Base-by-base conservation (phyloP, 805 yeast species). In the Priceomyces haplophilus region DNA sequence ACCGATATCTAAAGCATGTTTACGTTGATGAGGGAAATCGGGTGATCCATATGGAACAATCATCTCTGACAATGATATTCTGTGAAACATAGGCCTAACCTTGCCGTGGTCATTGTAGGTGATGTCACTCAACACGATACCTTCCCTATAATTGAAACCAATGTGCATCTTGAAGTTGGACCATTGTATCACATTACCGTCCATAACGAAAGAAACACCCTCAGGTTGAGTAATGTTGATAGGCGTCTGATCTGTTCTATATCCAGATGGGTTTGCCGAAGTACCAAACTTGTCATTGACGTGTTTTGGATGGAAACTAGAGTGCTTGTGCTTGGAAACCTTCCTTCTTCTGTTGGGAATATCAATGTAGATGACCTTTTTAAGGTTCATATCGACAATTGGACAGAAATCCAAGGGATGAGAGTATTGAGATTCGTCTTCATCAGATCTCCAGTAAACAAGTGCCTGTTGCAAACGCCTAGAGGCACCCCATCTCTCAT, bases 61-160 rank as follows among this genome's bases (percentile, higher is more conserved):
- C 91, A 85, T 85, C 69, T 85, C 93, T 30, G 85, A 72, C 46
- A 85, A 68, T 2, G 91, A 85, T 55, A 85, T 73, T 64, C 93
- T 75, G 72, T 85, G 88, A 77, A 85, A 85, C 42, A 85, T 64
- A 32, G 90, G 84, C 64, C 89, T 73, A 38, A 72, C 80, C 35
- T 78, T 75, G 41, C 89, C 90, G 52, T 82, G 87, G 59, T 85
- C 91, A 56, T 84, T 82, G 74, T 80, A 85, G 29, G 76, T 65
- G 56, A 85, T 75, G 64, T 85, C 89, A 52, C 83, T 78, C 49
- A 85, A 73, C 23, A 85, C 91, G 60, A 85, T 81, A 50, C 93
- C 93, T 65, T 85, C 93, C 69, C 91, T 78, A 70, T 84, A 83
- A 72, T 85, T 85, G 78, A 85, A 85, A 30, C 93, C 93, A 61